A percentile compares a stretch with the other conserved stretches of the same genome.
These are phyloP conservation scores for Ceratobasidium sp. DNA, from an alignment of 1,284 basidiomycete species.

Conservation along the genomic window DNA sequence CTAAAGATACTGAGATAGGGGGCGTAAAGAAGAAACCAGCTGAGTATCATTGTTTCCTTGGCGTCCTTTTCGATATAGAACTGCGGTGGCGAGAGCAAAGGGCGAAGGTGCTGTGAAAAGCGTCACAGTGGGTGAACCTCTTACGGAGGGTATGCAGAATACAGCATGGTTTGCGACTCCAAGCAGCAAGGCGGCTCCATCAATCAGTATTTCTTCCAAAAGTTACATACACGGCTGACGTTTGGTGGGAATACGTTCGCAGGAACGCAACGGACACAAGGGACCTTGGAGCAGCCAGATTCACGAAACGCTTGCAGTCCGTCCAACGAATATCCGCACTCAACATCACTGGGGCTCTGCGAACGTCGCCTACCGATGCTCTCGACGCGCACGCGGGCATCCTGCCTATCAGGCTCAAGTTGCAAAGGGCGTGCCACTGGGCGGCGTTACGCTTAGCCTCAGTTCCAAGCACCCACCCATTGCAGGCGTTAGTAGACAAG, in stretches of 20 bases:
- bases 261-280: background rate
- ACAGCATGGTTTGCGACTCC: background rate
- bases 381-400: conserved; percentile 22
- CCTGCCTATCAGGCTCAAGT: conserved; percentile 3
- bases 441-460: background rate
- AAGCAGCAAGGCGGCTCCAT: background rate
- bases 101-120: conserved; percentile 4
- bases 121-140: background rate
- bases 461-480: background rate
- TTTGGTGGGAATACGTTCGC: conserved; percentile 26
- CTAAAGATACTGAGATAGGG: background rate
- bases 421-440: conserved; percentile 5
- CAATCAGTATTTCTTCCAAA: conserved; percentile 4
- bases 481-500: background rate
- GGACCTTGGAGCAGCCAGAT: background rate
- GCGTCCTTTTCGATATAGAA: conserved; percentile 41
- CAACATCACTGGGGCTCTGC: conserved; percentile 19
- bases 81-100: conserved; percentile 40
- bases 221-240: conserved; percentile 26
- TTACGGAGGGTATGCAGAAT: conserved; percentile 5
- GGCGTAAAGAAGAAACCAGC: conserved; percentile 3
- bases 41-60: conserved; percentile 27
- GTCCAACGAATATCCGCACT: conserved; percentile 6
- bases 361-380: conserved; percentile 18
- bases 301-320: conserved; percentile 12